Base-by-base conservation (phyloP, 768 basidiomycete genomes). In the Suillus americanus region DNA sequence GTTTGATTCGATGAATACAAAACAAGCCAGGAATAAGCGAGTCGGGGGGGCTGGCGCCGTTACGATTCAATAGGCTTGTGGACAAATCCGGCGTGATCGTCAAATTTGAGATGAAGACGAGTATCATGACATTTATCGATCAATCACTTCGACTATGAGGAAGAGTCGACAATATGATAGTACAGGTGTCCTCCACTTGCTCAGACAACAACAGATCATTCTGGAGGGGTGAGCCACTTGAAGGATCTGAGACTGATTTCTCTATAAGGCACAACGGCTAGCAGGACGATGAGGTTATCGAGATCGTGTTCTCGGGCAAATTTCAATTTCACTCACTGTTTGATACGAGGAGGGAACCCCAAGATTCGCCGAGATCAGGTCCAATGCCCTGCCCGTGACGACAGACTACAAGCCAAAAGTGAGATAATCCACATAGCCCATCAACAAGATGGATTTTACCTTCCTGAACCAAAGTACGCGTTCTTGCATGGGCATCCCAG, bases 381-480 rank as follows among this genome's bases (percentile, higher is more conserved):
- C 91, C 48, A 92, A 75, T 12, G 84, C 90, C 68, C 79, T 86
- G 1, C 91, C 91, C 12, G 85, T 79, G 13, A 82, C 73, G 16
- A 85, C 72, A 9, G 80, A 79, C 90, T 92, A 66, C 40, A 45
- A 51, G 40, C 50, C 5, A 57, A 14, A 53, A 68, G 63, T 68
- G 64, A 62, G 14, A 55, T 46, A 5, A 41, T 50, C 63, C 35
- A 14, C 3, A 23, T 28, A 55, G 43, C 35, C 38, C 16, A 20
- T 60, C 28, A n/a, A 69, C 75, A n/a, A 30, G 9, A 62, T 23
- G 33, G 9, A 48, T 13, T 40, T 67, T 69, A 91, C 92, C 83
- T 91, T 92, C 57, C 81, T 79, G 62, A 91, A 84, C 92, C 92
- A 95, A 57, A 92, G 82, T 8, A 81, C 70, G 60, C 78, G 79